Evolutionary conservation across 2,329 filamentous ascomycete genomes (phyloP).

Genomic region (Basipetospora chlamydospora): DNA sequence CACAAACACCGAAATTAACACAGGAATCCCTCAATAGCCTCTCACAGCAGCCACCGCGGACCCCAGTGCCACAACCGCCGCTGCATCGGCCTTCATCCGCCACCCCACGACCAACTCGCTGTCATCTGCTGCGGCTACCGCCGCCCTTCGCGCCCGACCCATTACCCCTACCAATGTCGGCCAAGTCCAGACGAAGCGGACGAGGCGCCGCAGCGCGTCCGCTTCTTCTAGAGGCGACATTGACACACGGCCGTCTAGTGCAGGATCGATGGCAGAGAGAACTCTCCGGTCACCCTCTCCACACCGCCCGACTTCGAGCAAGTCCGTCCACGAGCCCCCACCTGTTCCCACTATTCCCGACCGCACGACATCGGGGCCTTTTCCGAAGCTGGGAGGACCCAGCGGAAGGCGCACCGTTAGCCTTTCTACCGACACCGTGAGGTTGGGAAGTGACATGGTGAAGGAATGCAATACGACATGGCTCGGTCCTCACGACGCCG

Average conservation of each 20-base stretch:
- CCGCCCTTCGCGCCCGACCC: conserved; percentile 66
- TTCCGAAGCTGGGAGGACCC: conserved; percentile 8
- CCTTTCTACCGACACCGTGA: conserved; percentile 33
- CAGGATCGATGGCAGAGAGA: conserved; percentile 73
- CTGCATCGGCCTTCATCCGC: conserved; percentile 65
- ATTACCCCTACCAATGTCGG: conserved; percentile 66
- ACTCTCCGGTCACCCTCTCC: conserved; percentile 72
- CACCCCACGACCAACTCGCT: conserved; percentile 36
- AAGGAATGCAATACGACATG: conserved; percentile 28
- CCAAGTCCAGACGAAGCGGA: conserved; percentile 79
- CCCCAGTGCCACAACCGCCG: conserved; percentile 64
- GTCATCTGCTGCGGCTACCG: conserved; percentile 74
- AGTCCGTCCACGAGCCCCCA: conserved; percentile 36
- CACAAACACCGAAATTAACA: too few relatives aligned
- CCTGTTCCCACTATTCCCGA: conserved; percentile 63
- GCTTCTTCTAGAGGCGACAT: conserved; percentile 45
- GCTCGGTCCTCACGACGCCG: conserved; percentile 31
- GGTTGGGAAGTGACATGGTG: conserved; percentile 37
- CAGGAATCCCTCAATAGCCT: conserved; percentile 30
- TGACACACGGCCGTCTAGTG: conserved; percentile 48
- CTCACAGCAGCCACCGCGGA: conserved; percentile 49
- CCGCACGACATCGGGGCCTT: conserved; percentile 15
- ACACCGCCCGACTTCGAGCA: conserved; percentile 25
- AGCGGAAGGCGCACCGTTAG: conserved; percentile 25
- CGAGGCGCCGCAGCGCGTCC: conserved; percentile 57